A percentile compares a stretch with the other conserved stretches of the same genome.
Conservation (phyloP, 352 stramenopile species). For the Globisporangium okanoganense region DNA sequence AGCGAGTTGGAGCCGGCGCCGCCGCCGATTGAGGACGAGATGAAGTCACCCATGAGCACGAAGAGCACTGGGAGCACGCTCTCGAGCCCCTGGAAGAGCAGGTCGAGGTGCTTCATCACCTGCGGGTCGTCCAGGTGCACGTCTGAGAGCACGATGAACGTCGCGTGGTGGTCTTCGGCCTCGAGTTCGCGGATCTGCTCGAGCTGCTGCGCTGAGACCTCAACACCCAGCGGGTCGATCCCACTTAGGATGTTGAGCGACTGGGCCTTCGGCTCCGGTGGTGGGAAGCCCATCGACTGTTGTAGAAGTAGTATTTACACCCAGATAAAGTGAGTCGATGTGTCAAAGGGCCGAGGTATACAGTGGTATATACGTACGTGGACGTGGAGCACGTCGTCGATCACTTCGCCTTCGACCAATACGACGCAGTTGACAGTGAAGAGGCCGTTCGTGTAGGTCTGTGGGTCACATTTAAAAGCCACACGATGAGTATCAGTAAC, state of each 20-base stretch:
- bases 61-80: slow-evolving; percentile 80
- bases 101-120: slow-evolving; percentile 87
- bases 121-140: slow-evolving; percentile 91
- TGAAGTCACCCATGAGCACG: slow-evolving; percentile 94
- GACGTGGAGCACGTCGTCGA: slow-evolving; percentile 89
- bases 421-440: slow-evolving; percentile 93
- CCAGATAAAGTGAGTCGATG: background rate
- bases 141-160: slow-evolving; percentile 93
- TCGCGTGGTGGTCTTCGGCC: slow-evolving; percentile 72
- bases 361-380: slow-evolving; percentile 42
- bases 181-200: slow-evolving; percentile 82
- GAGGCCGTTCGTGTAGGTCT: slow-evolving; percentile 81
- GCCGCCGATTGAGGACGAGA: slow-evolving; percentile 73
- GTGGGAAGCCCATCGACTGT: slow-evolving; percentile 88
- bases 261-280: slow-evolving; percentile 77
- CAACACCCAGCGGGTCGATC: slow-evolving; percentile 78
- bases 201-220: slow-evolving; percentile 75
- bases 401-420: slow-evolving; percentile 91
- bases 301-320: background rate
- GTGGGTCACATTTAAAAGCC: background rate
- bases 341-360: background rate
- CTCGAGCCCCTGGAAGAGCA: slow-evolving; percentile 88
- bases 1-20: slow-evolving; percentile 60
- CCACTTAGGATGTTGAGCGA: slow-evolving; percentile 73
- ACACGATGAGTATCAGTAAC: background rate